Evolutionary conservation across 2,329 filamentous ascomycete species (phyloP).

Genomic region (Knoxdaviesia capensis): DNA sequence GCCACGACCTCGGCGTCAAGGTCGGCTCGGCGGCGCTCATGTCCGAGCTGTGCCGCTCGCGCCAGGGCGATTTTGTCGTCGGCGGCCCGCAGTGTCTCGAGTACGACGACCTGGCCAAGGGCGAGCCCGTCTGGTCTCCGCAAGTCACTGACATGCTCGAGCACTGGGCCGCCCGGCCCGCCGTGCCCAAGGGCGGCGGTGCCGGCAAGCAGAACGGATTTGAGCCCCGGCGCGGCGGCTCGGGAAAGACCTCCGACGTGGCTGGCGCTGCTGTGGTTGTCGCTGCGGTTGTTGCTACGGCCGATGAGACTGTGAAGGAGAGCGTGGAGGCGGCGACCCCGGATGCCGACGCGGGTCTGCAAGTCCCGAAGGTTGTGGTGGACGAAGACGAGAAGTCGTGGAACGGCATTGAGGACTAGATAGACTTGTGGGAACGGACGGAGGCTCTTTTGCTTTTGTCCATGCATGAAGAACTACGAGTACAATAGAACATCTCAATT

Average conservation of each 20-base stretch:
- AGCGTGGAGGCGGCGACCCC: slow-evolving; percentile 3
- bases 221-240: neutral
- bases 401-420: slow-evolving; percentile 20
- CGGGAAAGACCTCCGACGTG: neutral
- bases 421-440: neutral
- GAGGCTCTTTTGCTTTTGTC: no score
- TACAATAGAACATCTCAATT: no score
- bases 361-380: neutral
- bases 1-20: slow-evolving; percentile 74
- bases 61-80: slow-evolving; percentile 64
- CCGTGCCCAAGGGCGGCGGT: slow-evolving; percentile 1
- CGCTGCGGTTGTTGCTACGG: neutral
- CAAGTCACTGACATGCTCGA: slow-evolving; percentile 34
- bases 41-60: slow-evolving; percentile 60
- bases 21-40: slow-evolving; percentile 70
- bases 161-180: slow-evolving; percentile 14
- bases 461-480: no score
- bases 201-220: neutral
- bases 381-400: slow-evolving; percentile 20
- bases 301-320: slow-evolving; percentile 2
- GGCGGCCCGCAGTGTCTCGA: slow-evolving; percentile 53
- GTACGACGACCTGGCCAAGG: slow-evolving; percentile 54
- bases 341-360: slow-evolving; percentile 7
- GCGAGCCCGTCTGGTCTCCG: slow-evolving; percentile 67
- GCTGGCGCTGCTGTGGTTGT: neutral